Percentiles rank a stretch among this genome's conserved stretches.
phyloP scores from a whole-genome alignment of 345 rosid genomes.

The Boechera retrofracta region DNA sequence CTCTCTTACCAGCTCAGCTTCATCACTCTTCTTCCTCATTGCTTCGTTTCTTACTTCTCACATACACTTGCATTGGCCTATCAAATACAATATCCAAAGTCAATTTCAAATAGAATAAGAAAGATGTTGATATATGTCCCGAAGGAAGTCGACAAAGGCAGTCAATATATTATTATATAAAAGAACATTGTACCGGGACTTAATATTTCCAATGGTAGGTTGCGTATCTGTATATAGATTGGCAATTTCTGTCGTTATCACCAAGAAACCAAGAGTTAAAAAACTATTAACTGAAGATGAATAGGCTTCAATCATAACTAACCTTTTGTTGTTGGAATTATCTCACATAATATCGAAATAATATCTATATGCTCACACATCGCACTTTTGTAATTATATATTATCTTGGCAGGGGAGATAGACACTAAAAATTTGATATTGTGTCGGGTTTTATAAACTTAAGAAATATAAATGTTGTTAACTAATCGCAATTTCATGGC shows the following conservation, averaged over 20 bases:
- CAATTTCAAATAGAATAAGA: conserved; percentile 26
- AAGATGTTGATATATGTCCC: conserved; percentile 39
- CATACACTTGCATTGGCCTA: too few species aligned
- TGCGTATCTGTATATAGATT: conserved; percentile 37
- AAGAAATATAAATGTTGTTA: background rate
- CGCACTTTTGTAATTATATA: conserved; percentile 21
- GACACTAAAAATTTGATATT: background rate
- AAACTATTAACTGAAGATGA: conserved; percentile 31
- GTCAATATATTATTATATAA: conserved; percentile 31
- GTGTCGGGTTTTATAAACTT: background rate
- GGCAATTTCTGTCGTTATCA: conserved; percentile 38
- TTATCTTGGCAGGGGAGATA: conserved; percentile 29
- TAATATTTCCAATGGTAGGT: conserved; percentile 33
- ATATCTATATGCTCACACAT: conserved; percentile 29
- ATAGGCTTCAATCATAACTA: conserved; percentile 37
- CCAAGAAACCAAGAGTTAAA: conserved; percentile 12
- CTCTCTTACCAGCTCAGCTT: too few species aligned
- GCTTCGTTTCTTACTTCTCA: too few species aligned
- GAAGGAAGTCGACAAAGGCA: conserved; percentile 39
- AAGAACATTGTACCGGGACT: conserved; percentile 36
- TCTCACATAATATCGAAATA: conserved; percentile 20
- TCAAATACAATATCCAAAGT: background rate
- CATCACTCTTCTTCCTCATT: too few species aligned
- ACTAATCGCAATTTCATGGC: background rate
- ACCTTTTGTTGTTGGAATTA: conserved; percentile 33